Base-by-base conservation (phyloP, 345 rosid species). In the Populus deltoides region DNA sequence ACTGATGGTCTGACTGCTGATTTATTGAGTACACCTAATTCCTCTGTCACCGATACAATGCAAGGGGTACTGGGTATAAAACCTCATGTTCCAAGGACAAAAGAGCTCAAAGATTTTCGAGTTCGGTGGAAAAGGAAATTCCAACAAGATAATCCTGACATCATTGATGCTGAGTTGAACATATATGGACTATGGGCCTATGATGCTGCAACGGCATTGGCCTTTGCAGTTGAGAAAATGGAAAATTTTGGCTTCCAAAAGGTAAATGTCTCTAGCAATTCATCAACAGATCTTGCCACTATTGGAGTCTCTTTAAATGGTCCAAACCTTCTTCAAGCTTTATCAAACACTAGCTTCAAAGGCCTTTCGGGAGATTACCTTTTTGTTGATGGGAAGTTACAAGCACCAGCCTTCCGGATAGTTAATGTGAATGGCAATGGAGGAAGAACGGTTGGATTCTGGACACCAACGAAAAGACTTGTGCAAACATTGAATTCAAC, bases 191-290 rank as follows among this genome's bases (percentile, higher is more conserved):
- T 79, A 8, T 65, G 83, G 81, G 88, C 86, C 5, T 86, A 88
- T 73, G 91, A 89, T 77, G 81, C 91, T 16, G 66, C 78, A 1
- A 36, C 35, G 61, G 87, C 86, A 1, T n/a, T 88, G 73, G 88
- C 88, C 29, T 68, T 65, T 73, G 88, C 90, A 18, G 76, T 73
- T 6, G 91, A 85, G 77, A 59, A 35, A 31, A 67, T 67, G 8
- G 72, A 15, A n/a, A 47, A 72, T 55, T 55, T 66, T 38, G 31
- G 63, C 18, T 70, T 70, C 62, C 38, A 13, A 22, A 78, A 61
- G 62, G 38, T 25, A 12, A 63, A 81, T 15, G 3, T 71, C 12
- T 67, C 79, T 47, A 33, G 17, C 15, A 45, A 27, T 11, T 4
- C 29, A 36, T 2, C 22, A 22, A 39, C 70, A 3, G 80, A 81